Evolutionary conservation across 2,329 filamentous ascomycete species (phyloP).

Genomic region (Trichophyton equinum): DNA sequence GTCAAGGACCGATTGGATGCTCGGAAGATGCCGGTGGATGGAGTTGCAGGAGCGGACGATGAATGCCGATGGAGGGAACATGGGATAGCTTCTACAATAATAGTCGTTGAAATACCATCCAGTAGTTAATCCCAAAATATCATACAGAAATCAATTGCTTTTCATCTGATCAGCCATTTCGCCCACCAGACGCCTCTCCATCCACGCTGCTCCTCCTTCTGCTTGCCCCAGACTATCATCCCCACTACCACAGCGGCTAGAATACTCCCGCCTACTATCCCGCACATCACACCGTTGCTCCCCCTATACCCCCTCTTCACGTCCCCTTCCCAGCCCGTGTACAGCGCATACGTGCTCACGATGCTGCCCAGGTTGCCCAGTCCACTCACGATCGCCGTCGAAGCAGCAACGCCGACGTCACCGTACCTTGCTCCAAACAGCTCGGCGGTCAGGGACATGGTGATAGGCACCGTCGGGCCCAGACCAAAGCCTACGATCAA

Average conservation of each 20-base stretch:
- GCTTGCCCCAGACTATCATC: conserved; percentile 42
- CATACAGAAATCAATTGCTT: background rate
- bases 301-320: conserved; percentile 62
- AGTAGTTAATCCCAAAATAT: background rate
- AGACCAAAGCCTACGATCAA: conserved; percentile 82
- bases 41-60: background rate
- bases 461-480: conserved; percentile 80
- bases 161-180: conserved; percentile 8
- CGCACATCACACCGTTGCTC: conserved; percentile 81
- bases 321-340: conserved; percentile 74
- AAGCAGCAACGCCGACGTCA: conserved; percentile 79
- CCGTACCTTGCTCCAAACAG: conserved; percentile 83
- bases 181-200: conserved; percentile 23
- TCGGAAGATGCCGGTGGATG: background rate
- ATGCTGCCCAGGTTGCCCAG: conserved; percentile 79
- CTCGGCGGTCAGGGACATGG: conserved; percentile 87
- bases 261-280: conserved; percentile 68
- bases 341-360: conserved; percentile 77
- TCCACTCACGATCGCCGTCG: conserved; percentile 72
- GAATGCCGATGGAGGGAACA: background rate
- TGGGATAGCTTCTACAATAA: too few species aligned
- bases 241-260: conserved; percentile 52
- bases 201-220: conserved; percentile 24
- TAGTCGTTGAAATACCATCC: background rate
- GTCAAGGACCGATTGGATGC: background rate